phyloP scores from a whole-genome alignment of 345 rosid genomes.

The Dovyalis caffra region DNA sequence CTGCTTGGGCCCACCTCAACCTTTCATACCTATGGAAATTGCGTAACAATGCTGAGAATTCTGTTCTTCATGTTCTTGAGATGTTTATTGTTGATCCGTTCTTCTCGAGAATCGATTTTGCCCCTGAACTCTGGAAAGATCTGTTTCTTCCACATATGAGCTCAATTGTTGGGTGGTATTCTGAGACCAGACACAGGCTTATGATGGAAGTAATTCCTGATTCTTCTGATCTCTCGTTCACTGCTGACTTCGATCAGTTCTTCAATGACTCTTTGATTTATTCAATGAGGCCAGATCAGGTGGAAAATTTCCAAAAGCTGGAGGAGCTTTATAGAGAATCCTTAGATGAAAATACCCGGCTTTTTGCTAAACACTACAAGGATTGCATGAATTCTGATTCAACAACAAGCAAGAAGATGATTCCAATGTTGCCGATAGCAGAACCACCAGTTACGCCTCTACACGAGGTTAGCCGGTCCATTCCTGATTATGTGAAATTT shows the following conservation, averaged over 20 bases:
- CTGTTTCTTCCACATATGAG: constrained; percentile 63
- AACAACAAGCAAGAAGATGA: constrained; percentile 35
- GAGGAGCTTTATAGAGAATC: constrained; percentile 59
- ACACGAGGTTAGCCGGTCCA: constrained; percentile 47
- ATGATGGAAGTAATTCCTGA: constrained; percentile 58
- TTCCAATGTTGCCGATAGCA: constrained; percentile 62
- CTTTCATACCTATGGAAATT: constrained; percentile 59
- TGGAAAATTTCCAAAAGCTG: constrained; percentile 48
- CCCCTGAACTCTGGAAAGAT: constrained; percentile 65
- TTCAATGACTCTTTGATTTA: constrained; percentile 53
- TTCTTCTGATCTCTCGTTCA: constrained; percentile 53
- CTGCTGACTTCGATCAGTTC: constrained; percentile 53
- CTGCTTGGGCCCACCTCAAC: constrained; percentile 69
- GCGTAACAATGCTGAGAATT: constrained; percentile 34
- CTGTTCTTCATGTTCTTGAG: constrained; percentile 51
- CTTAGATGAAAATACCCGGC: constrained; percentile 51
- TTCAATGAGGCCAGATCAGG: constrained; percentile 58
- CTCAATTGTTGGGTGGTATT: constrained; percentile 66
- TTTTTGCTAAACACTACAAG: constrained; percentile 55
- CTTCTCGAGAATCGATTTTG: constrained; percentile 61
- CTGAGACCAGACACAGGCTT: constrained; percentile 56
- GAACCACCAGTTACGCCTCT: constrained; percentile 69
- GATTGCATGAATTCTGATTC: constrained; percentile 50
- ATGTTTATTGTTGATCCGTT: constrained; percentile 68
- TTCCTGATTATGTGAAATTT: constrained; percentile 60